Conservation (phyloP, 352 stramenopile genomes). For the Globisporangium mamillatum region DNA sequence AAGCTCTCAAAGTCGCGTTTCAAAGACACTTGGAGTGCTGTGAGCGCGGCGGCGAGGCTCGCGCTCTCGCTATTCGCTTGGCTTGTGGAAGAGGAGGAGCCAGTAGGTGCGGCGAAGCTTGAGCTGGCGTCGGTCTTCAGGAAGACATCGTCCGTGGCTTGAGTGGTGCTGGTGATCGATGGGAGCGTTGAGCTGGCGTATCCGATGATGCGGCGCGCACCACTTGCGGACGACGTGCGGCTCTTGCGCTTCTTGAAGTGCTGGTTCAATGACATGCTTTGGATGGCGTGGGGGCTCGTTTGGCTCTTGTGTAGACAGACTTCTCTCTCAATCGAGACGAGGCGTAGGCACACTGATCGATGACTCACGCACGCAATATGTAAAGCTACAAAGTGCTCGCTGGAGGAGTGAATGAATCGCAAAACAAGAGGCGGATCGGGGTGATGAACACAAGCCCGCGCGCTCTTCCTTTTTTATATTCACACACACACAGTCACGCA, state of each 20-base stretch:
- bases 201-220: background rate
- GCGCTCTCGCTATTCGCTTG: slow-evolving; percentile 29
- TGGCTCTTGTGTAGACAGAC: background rate
- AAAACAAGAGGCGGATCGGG: slow-evolving; percentile 2
- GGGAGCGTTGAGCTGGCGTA: background rate
- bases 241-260: slow-evolving; percentile 74
- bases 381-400: slow-evolving; percentile 2
- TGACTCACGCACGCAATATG: background rate
- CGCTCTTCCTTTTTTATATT: slow-evolving; percentile 10
- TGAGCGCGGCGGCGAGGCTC: slow-evolving; percentile 56
- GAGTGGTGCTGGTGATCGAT: background rate
- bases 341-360: background rate
- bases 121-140: slow-evolving; percentile 5
- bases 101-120: slow-evolving; percentile 15
- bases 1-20: slow-evolving; percentile 73
- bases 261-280: slow-evolving; percentile 52
- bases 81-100: slow-evolving; percentile 2
- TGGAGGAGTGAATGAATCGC: slow-evolving; percentile 3
- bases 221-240: slow-evolving; percentile 25
- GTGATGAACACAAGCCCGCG: background rate
- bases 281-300: background rate
- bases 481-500: background rate
- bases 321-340: slow-evolving; percentile 11
- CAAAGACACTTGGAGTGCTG: slow-evolving; percentile 69
- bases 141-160: background rate